Evolutionary conservation across 1,284 basidiomycete genomes (phyloP).

Genomic region (Ustilago xerochloae): DNA sequence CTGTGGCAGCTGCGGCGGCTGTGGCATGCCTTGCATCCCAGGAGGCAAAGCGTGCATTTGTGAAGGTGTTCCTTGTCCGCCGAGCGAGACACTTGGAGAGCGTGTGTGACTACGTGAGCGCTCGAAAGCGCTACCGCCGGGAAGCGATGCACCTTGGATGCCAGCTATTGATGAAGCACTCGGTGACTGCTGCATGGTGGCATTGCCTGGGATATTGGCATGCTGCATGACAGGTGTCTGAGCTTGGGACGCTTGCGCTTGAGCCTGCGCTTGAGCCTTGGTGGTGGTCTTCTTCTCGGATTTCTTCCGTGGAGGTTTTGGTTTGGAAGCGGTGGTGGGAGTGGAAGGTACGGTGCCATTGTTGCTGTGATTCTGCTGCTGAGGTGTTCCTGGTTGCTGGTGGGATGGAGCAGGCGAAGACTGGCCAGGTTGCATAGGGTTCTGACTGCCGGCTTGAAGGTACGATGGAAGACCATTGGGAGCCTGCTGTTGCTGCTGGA

Average conservation of each 20-base stretch:
- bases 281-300: constrained; percentile 42
- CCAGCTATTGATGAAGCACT: constrained; percentile 42
- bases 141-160: constrained; percentile 40
- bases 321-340: constrained; percentile 34
- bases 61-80: constrained; percentile 40
- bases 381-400: constrained; percentile 41
- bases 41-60: constrained; percentile 45
- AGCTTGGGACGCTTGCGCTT: constrained; percentile 19
- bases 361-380: constrained; percentile 20
- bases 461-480: constrained; percentile 49
- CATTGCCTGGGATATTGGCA: constrained; percentile 22
- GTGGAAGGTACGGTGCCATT: constrained; percentile 31
- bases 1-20: constrained; percentile 19
- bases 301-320: constrained; percentile 46
- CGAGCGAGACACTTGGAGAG: constrained; percentile 46
- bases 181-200: constrained; percentile 40
- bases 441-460: constrained; percentile 31
- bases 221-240: constrained; percentile 50
- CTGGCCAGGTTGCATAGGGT: constrained; percentile 28
- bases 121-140: constrained; percentile 36
- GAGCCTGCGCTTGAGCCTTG: constrained; percentile 23
- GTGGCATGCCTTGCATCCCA: constrained; percentile 26
- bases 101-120: constrained; percentile 54
- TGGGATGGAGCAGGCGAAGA: constrained; percentile 31
- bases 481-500: constrained; percentile 31